Base-by-base conservation (phyloP, 768 basidiomycete genomes). In the Tylopilus rubrobrunneus region DNA sequence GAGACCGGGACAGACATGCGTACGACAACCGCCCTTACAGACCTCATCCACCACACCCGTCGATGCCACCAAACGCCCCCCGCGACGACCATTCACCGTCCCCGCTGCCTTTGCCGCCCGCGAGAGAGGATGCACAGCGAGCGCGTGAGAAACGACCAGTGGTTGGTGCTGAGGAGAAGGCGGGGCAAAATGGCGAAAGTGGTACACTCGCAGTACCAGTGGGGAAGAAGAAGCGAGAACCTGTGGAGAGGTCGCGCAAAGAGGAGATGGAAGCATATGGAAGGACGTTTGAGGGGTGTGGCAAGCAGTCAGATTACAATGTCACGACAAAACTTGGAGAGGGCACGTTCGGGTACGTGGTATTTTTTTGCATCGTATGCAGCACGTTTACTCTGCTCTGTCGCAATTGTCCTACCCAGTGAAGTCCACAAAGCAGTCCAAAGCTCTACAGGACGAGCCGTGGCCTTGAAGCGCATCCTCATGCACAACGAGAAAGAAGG, bases 401-500 rank as follows among this genome's bases (percentile, higher is more conserved):
- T 43, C 19, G 48, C 27, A 12, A 45, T 46, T 33, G 15, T 45
- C 31, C 49, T 57, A 44, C 49, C 31, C 66, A 93, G 92, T 40
- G 93, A 95, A 69, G 93, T 97, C 2, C 92, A 95, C 68, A 93
- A 93, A 62, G 94, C 91, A 7, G 76, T 85, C 15, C 85, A 89
- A 56, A 79, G 77, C 14, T 62, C 73, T 4, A 84, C 83, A 1
- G 80, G 82, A 1, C 75, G 71, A 11, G 69, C 77, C 1, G 93
- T 98, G 11, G 96, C 96, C 7, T 74, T 98, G 46, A 98, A 98
- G 71, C 85, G 94, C 48, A 95, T 98, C 60, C 76, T 98, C 51
- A 92, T 97, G 84, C 95, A 97, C 68, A 93, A 95, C 65, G 92
- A 95, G 71, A 89, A 91, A 62, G 96, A 97, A 70, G 96, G 96